Conservation (phyloP, 1,139 yeast species). For the Saccharomyces hybrid region DNA sequence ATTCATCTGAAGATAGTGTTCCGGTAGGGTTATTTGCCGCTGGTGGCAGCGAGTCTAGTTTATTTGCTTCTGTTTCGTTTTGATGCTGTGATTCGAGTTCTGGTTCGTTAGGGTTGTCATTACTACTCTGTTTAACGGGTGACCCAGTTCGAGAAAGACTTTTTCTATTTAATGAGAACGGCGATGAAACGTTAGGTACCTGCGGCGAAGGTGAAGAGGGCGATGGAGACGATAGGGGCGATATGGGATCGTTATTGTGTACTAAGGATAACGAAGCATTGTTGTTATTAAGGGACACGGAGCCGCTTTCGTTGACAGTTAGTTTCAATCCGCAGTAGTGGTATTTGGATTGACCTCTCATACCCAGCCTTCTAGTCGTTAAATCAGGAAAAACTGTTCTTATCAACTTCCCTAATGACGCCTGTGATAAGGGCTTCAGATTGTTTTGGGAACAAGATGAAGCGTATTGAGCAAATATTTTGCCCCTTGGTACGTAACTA, state of each 20-base stretch:
- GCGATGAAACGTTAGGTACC: not conserved
- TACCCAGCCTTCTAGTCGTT: conserved; percentile 78
- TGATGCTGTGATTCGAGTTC: not conserved
- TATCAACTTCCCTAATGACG: conserved; percentile 80
- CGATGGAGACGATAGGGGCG: conserved; percentile 3
- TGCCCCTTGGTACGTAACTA: conserved; percentile 75
- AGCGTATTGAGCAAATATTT: conserved; percentile 75
- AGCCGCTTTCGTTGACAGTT: conserved; percentile 20
- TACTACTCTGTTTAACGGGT: not conserved
- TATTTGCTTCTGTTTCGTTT: not conserved
- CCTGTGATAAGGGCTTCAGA: conserved; percentile 72
- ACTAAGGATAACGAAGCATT: not conserved
- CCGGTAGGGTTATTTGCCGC: not conserved
- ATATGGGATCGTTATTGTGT: not conserved
- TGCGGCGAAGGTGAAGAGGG: not conserved
- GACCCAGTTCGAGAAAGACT: not conserved
- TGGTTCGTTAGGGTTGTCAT: not conserved
- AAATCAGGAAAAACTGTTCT: conserved; percentile 64
- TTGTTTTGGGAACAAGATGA: conserved; percentile 61
- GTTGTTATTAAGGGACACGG: conserved; percentile 17
- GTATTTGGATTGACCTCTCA: conserved; percentile 82
- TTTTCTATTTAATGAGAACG: not conserved
- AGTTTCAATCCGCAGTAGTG: conserved; percentile 82
- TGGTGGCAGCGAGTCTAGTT: not conserved
- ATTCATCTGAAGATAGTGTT: not conserved